A percentile compares a stretch with the other conserved stretches of the same genome.
Evolutionary conservation across 176 grass and related monocot species (phyloP).

Genomic region (Raddia distichophylla): DNA sequence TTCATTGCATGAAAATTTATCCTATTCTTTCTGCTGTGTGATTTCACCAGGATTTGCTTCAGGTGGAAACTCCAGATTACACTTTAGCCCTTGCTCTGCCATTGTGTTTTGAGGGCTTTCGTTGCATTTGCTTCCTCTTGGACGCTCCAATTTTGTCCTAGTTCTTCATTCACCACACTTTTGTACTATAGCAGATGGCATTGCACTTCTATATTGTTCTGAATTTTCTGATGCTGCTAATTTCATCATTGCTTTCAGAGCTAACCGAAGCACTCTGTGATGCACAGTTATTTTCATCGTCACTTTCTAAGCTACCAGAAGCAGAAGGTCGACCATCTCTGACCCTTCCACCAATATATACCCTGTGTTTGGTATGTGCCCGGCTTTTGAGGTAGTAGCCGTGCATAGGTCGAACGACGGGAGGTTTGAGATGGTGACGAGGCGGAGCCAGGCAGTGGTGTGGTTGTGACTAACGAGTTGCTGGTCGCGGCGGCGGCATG

Average conservation of each 20-base stretch:
- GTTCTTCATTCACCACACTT: constrained; percentile 26
- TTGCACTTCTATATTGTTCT: constrained; percentile 7
- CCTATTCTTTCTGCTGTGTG: constrained; percentile 23
- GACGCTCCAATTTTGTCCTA: constrained; percentile 10
- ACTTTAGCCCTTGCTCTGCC: constrained; percentile 28
- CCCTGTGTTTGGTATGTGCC: not conserved
- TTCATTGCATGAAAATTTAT: constrained; percentile 6
- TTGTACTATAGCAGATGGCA: not conserved
- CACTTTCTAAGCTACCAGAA: constrained; percentile 28
- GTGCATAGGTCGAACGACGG: too few species aligned
- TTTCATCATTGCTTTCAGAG: constrained; percentile 39
- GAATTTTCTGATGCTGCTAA: constrained; percentile 1
- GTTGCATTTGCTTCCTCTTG: constrained; percentile 12
- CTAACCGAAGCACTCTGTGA: constrained; percentile 3
- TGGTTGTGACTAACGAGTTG: too few species aligned
- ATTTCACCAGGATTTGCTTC: constrained; percentile 33
- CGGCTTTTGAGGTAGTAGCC: too few species aligned
- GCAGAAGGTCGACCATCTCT: constrained; percentile 13
- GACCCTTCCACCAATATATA: not conserved
- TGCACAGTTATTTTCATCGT: constrained; percentile 25
- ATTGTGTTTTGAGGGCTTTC: not conserved
- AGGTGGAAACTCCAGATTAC: constrained; percentile 23
- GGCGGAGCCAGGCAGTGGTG: too few species aligned
- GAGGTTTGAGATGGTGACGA: too few species aligned
- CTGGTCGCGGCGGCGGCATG: too few species aligned